Evolutionary conservation across 1,284 basidiomycete species (phyloP), one percentile per base, ranked within the genome.

Genomic region (Heterobasidion irregulare): DNA sequence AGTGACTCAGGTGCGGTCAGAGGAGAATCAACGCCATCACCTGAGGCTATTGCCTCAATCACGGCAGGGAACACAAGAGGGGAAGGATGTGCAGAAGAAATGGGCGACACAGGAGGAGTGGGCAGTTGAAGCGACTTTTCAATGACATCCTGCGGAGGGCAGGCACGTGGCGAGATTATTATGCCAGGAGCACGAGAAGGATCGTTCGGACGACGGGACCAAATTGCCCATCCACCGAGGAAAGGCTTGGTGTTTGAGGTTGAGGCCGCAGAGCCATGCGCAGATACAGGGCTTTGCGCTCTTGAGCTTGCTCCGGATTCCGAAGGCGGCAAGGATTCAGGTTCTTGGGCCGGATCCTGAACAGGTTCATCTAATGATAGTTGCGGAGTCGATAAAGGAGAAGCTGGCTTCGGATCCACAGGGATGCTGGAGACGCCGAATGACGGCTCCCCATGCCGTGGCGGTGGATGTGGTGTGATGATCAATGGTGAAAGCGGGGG

Each of bases 191-290:
- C 85, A 53, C 68, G 65, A 2, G 75, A 68, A 1, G 86, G 86
- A 63, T 86, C 70, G 10, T 72, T 69, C 0, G 86, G 86, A 34
- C 83, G 76, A 32, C 78, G 75, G 0, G 86, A 85, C 84, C 84
- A 88, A 36, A 88, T 76, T 8, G 79, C 83, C 72, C 75, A 84
- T 38, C 66, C 59, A 8, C 52, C 50, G 47, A 47, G 41, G 19
- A 47, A 53, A 4, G 47, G 53, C n/a, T 34, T 52, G 33, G 46
- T 9, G 26, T 47, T 26, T 16, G 35, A 35, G 36, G 10, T 50
- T 19, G 52, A 47, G 8, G 38, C 36, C 26, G 53, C 50, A 18
- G 47, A 43, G 4, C 47, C 44, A n/a, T 53, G 34, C 18, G 50
- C 33, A n/a, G 53, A 18, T 6, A 41, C 13, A 47, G 52, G 51